Conservation (phyloP, 495 filamentous ascomycete species). For the Pseudomonodictys pantanalensis region DNA sequence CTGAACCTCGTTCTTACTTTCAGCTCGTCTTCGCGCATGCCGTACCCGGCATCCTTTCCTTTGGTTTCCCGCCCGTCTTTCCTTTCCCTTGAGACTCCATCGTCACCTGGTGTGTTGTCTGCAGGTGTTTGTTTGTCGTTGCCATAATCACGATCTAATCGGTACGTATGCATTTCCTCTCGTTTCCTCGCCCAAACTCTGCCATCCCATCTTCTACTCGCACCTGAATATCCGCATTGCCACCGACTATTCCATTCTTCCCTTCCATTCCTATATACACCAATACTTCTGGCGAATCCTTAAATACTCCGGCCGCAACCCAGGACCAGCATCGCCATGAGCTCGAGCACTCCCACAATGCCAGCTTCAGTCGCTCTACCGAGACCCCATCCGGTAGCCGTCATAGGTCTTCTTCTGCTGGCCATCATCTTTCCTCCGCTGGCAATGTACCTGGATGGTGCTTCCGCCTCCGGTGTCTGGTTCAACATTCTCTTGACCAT, state of each 20-base stretch:
- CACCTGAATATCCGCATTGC: too few relatives aligned
- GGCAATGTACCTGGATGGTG: conserved; percentile 18
- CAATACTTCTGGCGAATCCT: too few relatives aligned
- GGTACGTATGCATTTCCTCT: conserved; percentile 4
- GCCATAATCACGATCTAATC: conserved; percentile 2
- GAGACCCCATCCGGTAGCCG: background rate
- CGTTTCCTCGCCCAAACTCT: background rate
- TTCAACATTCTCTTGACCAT: background rate
- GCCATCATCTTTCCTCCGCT: conserved; percentile 1
- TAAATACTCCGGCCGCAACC: too few relatives aligned
- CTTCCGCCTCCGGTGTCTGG: background rate
- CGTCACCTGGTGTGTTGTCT: background rate
- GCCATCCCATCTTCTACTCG: too few relatives aligned
- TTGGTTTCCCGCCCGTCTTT: background rate
- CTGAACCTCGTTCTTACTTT: conserved; percentile 10
- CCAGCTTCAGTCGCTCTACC: conserved; percentile 2
- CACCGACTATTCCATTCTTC: too few relatives aligned
- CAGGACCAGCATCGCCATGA: too few relatives aligned
- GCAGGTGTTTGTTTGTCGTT: background rate
- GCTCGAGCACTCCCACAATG: background rate
- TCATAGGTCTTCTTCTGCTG: conserved; percentile 1
- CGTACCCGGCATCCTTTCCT: background rate
- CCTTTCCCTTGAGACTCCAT: background rate
- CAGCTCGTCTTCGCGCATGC: conserved; percentile 7
- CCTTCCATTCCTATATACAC: too few relatives aligned